Percentiles rank a stretch among this genome's conserved stretches.
Evolutionary conservation across 2,329 filamentous ascomycete species (phyloP).

Genomic region (Zymoseptoria ardabiliae): DNA sequence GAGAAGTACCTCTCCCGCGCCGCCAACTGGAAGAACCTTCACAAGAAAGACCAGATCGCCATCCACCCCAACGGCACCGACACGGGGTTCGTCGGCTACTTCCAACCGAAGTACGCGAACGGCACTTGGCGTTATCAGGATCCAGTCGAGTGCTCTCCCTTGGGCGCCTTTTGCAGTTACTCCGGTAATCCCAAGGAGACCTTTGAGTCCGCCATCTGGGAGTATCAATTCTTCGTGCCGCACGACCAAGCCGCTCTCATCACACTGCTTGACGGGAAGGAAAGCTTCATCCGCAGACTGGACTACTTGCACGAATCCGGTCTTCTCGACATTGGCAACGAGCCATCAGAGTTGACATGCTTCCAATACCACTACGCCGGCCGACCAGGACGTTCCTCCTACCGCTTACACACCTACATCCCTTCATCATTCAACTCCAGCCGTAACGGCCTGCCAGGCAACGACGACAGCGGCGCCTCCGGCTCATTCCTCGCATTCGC

Average conservation of each 20-base stretch:
- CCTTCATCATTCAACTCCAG: conserved; percentile 15
- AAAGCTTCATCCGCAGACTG: conserved; percentile 32
- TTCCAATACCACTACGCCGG: conserved; percentile 39
- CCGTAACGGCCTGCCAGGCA: conserved; percentile 15
- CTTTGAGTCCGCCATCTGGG: conserved; percentile 64
- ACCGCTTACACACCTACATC: conserved; percentile 17
- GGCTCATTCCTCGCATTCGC: conserved; percentile 19
- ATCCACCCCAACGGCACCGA: conserved; percentile 46
- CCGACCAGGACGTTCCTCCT: conserved; percentile 27
- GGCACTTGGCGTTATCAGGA: conserved; percentile 61
- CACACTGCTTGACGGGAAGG: conserved; percentile 33
- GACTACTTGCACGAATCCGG: conserved; percentile 37
- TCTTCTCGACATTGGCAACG: conserved; percentile 38
- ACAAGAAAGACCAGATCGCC: conserved; percentile 52
- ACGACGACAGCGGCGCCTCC: conserved; percentile 18
- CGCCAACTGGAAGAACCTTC: conserved; percentile 65
- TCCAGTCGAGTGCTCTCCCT: conserved; percentile 45
- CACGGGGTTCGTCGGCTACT: conserved; percentile 61
- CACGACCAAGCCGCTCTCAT: conserved; percentile 34
- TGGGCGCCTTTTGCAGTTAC: conserved; percentile 44
- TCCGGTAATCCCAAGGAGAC: conserved; percentile 53
- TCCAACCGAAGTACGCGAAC: conserved; percentile 61
- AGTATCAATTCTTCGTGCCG: conserved; percentile 56
- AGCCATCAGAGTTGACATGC: conserved; percentile 38
- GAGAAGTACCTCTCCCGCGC: conserved; percentile 56